Percentiles rank a stretch among this genome's conserved stretches.
phyloP scores from a whole-genome alignment of 768 basidiomycete species.

The Russula brevipes region DNA sequence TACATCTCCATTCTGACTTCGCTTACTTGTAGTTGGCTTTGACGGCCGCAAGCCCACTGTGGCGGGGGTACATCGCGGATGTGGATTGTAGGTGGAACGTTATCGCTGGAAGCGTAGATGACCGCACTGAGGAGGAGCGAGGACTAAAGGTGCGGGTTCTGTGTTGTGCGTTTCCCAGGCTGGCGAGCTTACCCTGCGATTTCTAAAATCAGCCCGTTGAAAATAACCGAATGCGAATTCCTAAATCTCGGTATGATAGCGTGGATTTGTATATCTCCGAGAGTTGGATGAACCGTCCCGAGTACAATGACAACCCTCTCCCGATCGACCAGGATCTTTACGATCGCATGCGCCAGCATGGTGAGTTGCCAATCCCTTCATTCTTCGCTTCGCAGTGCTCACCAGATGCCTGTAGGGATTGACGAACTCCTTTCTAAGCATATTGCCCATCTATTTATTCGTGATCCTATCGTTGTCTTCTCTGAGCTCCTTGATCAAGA shows the following conservation, averaged over 20 bases:
- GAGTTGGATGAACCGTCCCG: slow-evolving; percentile 80
- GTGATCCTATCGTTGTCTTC: slow-evolving; percentile 94
- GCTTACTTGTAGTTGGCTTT: slow-evolving; percentile 65
- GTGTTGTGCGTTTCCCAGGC: slow-evolving; percentile 4
- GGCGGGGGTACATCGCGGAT: slow-evolving; percentile 91
- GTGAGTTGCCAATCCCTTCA: slow-evolving; percentile 40
- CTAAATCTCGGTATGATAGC: slow-evolving; percentile 96
- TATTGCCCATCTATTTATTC: slow-evolving; percentile 92
- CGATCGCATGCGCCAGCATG: slow-evolving; percentile 67
- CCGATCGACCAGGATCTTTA: slow-evolving; percentile 76
- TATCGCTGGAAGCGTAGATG: slow-evolving; percentile 97
- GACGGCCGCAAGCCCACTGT: slow-evolving; percentile 91
- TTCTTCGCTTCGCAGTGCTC: neutral
- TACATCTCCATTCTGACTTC: neutral
- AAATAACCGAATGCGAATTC: slow-evolving; percentile 70
- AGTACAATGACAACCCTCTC: slow-evolving; percentile 85
- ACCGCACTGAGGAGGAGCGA: slow-evolving; percentile 92
- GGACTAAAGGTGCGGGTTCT: slow-evolving; percentile 60
- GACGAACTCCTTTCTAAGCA: slow-evolving; percentile 87
- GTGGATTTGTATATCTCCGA: slow-evolving; percentile 91
- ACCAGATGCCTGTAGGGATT: slow-evolving; percentile 50
- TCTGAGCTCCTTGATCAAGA: slow-evolving; percentile 92
- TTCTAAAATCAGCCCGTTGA: slow-evolving; percentile 59
- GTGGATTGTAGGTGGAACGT: slow-evolving; percentile 99
- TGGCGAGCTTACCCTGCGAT: slow-evolving; percentile 2